A percentile compares a stretch with the other conserved stretches of the same genome.
phyloP scores from a whole-genome alignment of 2,329 filamentous ascomycete genomes.

The Fusarium newnesense region DNA sequence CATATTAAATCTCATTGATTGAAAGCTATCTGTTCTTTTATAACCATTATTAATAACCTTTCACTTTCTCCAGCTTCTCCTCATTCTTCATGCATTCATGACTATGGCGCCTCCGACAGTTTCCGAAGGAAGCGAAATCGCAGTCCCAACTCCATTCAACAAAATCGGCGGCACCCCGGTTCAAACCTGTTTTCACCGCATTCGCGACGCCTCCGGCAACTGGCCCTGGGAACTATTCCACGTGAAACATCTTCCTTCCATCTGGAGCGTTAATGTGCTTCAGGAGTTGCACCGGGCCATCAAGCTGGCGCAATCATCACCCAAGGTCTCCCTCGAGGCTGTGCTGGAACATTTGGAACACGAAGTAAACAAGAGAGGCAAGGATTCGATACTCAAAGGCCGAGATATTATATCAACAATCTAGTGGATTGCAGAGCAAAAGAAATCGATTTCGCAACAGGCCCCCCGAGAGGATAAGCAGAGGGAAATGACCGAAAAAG shows the following conservation, averaged over 20 bases:
- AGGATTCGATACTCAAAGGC: background rate
- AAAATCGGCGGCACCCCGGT: background rate
- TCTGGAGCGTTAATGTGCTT: background rate
- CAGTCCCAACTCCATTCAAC: background rate
- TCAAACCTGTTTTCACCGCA: background rate
- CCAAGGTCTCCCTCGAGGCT: background rate
- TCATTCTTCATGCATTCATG: background rate
- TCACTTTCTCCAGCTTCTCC: background rate
- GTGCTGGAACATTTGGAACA: background rate
- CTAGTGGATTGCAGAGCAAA: background rate
- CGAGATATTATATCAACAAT: background rate
- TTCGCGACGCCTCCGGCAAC: background rate
- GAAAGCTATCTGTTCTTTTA: fast-evolving
- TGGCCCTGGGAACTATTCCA: background rate
- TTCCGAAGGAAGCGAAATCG: background rate
- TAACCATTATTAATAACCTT: background rate
- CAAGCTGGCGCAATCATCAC: background rate
- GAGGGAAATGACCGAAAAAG: background rate
- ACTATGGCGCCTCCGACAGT: background rate
- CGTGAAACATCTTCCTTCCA: background rate
- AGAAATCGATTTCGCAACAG: background rate
- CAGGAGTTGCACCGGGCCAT: background rate
- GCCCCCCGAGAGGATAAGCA: no score
- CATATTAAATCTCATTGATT: fast-evolving
- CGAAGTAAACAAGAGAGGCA: background rate